These are phyloP conservation scores for Kingdonia uniflora DNA, from an alignment of 164 flowering plant species.

Conservation along the genomic window DNA sequence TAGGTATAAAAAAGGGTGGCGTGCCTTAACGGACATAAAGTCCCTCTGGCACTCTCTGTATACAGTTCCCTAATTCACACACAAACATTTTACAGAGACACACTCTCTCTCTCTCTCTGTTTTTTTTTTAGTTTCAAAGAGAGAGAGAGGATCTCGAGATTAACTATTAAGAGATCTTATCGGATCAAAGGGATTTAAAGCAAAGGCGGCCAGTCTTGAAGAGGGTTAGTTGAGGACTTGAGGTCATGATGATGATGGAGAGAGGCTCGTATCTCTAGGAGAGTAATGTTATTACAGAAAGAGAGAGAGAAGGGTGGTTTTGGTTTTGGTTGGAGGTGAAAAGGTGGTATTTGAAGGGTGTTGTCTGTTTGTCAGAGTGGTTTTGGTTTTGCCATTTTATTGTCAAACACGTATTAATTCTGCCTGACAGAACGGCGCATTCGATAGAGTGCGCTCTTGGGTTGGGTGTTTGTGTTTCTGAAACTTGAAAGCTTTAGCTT, in stretches of 20 bases:
- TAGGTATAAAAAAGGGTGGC: slow-evolving; percentile 18
- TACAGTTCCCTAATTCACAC: slow-evolving; percentile 19
- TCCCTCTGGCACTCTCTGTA: slow-evolving; percentile 9
- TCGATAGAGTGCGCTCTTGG: no score
- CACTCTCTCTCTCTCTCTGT: not conserved
- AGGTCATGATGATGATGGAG: not conserved
- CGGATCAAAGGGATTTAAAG: slow-evolving; percentile 30
- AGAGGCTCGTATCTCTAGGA: not conserved
- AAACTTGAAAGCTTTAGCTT: no score
- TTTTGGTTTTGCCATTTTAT: no score
- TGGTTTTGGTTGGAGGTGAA: no score
- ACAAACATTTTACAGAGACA: not conserved
- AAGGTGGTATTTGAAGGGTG: no score
- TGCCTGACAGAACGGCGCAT: no score
- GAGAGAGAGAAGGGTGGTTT: not conserved
- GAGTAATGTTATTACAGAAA: no score
- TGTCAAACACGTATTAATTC: no score
- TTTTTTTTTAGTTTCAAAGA: slow-evolving; percentile 5
- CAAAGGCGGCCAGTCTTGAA: slow-evolving; percentile 58
- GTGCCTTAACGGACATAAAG: slow-evolving; percentile 34
- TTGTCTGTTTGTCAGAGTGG: no score
- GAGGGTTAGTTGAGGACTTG: no score
- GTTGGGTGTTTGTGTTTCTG: no score
- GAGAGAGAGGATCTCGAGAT: slow-evolving; percentile 21
- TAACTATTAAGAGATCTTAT: slow-evolving; percentile 26